Evolutionary conservation across 192 early-diverging fungal genomes (phyloP), one percentile per base, ranked within the genome.

Genomic region (Podila minutissima): DNA sequence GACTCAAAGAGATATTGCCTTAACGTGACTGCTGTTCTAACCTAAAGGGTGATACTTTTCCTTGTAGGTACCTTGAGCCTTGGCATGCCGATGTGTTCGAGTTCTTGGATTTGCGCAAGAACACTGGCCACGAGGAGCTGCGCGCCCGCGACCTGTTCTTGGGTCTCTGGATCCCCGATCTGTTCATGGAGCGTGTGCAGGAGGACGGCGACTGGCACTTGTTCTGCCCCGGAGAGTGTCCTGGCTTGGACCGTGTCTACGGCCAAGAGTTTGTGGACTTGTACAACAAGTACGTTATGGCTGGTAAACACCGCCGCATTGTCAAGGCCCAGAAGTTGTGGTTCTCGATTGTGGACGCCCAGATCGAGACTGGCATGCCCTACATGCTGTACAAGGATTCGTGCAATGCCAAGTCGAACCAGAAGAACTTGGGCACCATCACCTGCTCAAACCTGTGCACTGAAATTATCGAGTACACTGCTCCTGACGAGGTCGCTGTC

Each of bases 351-450:
- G 81, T 98, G 59, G 97, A 97, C 61, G 87, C 96, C n/a, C 97
- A 98, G 88, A 94, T 94, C 57, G 97, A 98, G 84, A 98, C 97
- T 9, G 97, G 97, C 51, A 97, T 92, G 74, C 97, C 97, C 15
- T 98, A 94, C 84, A 98, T 98, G 95, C 89, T 98, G 32, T 98
- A 98, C 91, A 98, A 98, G 89, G 97, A 98, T 86, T 91, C 97
- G 41, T 98, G 97, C 88, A 98, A 98, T 83, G 85, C 91, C 79
- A 98, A 98, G 88, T 96, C 95, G 35, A 98, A 98, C 88, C 97
- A 98, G 86, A 94, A 97, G 87, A 97, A 98, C 86, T 85, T 98
- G 41, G 97, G 97, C 37, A 98, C 96, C 8, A 98, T 98, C 90
- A 95, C 93, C 74, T 96, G 96, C 88, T 94, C 93, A 66, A 98